Conservation (phyloP, 164 flowering plant species). For the Aristolochia fimbriata region DNA sequence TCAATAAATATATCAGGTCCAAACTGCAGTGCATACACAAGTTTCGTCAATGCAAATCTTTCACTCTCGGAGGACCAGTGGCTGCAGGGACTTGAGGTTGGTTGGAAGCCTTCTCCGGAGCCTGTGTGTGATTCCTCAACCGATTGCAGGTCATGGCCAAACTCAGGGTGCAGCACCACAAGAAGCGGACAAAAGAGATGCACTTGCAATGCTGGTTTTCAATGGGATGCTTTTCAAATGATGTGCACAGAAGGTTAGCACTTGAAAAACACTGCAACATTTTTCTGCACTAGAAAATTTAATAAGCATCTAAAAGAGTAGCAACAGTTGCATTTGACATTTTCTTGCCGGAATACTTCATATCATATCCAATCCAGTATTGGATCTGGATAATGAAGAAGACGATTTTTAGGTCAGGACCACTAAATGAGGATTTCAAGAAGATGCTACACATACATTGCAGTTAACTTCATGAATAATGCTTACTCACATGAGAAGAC, state of each 20-base stretch:
- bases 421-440: too few relatives aligned
- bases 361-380: too few relatives aligned
- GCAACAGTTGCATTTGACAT: background rate
- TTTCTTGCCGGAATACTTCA: too few relatives aligned
- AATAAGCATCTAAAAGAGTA: too few relatives aligned
- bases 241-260: background rate
- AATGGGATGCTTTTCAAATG: background rate
- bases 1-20: background rate
- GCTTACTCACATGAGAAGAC: too few relatives aligned
- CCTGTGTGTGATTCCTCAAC: background rate
- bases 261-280: background rate
- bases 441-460: too few relatives aligned
- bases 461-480: too few relatives aligned
- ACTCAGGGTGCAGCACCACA: background rate
- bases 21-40: constrained; percentile 1
- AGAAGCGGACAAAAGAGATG: background rate
- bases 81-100: constrained; percentile 4
- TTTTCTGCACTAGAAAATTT: background rate
- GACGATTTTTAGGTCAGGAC: too few relatives aligned
- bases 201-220: background rate
- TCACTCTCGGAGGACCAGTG: background rate
- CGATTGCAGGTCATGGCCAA: constrained; percentile 3
- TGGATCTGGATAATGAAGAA: too few relatives aligned
- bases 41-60: constrained; percentile 1
- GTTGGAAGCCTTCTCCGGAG: constrained; percentile 3